Evolutionary conservation across 2,329 filamentous ascomycete genomes (phyloP), one percentile per base, ranked within the genome.

Genomic region (Zymoseptoria crescenta): DNA sequence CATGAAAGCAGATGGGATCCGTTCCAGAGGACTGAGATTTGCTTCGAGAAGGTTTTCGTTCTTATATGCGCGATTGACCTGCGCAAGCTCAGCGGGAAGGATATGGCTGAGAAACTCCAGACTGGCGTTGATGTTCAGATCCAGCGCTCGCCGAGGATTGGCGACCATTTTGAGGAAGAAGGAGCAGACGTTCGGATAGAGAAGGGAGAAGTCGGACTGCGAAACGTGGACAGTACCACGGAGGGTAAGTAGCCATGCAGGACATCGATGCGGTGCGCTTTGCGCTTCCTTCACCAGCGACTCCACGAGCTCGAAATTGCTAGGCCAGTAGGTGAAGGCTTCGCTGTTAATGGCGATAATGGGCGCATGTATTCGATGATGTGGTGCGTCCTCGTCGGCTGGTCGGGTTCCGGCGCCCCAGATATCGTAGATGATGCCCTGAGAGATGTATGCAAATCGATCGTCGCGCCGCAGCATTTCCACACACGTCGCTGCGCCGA

Each of bases 261-360:
- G 78, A 6, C 72, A 73, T 5, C 65, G 61, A 9, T 56, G 13
- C 0, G 69, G 68, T 45, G 61, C 65, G 1, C 55, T 81, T 75
- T 27, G 79, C 78, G 77, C 81, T 71, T 88, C 84, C 24, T 79
- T 73, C 68, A 83, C 82, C 16, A 88, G 74, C 0, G 76, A 74
- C 62, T 80, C 76, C 8, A 87, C 77, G 41, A 80, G 77, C 49
- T 82, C 74, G 67, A 86, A 86, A 61, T 87, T 88, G 2, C 79
- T 76, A 21, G 81, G 78, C 85, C 85, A 88, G 72, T 87, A 85
- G 77, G 87, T 87, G 73, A 88, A 88, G 0, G 84, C 85, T 70
- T 88, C 86, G 5, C 80, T 83, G 54, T 86, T 86, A 67, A 88
- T 83, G 2, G 81, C 82, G 5, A 88, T 76, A 7, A 88, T 67